These are phyloP conservation scores for Gossypium gossypioides DNA, from an alignment of 441 rosid species.

Conservation along the genomic window DNA sequence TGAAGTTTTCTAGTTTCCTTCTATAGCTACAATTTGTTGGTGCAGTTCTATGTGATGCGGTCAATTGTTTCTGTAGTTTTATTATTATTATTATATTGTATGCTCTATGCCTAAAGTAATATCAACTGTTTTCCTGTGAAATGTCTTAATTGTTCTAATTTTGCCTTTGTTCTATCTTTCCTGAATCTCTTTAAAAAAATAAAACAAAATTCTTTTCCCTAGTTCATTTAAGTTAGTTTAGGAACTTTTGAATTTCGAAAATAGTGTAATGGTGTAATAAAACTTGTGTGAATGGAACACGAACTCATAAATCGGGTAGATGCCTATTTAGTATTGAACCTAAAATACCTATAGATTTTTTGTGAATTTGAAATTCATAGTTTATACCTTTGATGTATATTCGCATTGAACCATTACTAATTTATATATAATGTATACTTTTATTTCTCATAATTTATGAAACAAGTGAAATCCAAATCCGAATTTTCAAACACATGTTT, in stretches of 20 bases:
- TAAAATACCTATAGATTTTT: neutral
- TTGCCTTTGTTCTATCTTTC: neutral
- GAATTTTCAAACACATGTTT: neutral
- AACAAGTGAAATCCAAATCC: neutral
- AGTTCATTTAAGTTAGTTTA: neutral
- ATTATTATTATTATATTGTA: neutral
- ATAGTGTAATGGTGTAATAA: neutral
- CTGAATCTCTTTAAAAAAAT: no score
- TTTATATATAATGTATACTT: no score
- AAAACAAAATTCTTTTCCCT: neutral
- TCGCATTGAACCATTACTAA: neutral
- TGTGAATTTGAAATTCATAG: neutral
- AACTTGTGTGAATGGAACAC: neutral
- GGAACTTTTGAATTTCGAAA: neutral
- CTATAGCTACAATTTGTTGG: constrained; percentile 4
- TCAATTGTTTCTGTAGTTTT: neutral
- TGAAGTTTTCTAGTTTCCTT: neutral
- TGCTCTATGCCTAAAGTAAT: neutral
- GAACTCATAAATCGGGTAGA: neutral
- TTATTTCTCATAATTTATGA: no score
- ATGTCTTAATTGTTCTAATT: neutral
- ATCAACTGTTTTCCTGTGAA: neutral
- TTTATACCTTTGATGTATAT: neutral
- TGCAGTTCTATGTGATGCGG: neutral
- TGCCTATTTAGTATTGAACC: neutral